phyloP scores from a whole-genome alignment of 108 stramenopile genomes.

The Pseudonitzschia delicatissima region DNA sequence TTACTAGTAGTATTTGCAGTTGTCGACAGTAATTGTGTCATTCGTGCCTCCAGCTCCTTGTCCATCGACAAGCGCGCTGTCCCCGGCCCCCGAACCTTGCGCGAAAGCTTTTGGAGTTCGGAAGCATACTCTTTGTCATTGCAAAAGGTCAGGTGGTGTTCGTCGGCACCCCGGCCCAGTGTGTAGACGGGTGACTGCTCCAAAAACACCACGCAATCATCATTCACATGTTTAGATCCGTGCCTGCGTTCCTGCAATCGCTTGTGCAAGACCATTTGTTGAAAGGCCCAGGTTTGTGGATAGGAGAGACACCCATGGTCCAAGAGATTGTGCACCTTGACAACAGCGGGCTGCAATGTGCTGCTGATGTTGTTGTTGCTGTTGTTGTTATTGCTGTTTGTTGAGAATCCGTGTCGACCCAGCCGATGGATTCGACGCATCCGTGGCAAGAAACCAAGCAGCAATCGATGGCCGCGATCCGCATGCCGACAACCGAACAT shows the following conservation, averaged over 20 bases:
- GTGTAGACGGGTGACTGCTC: conserved; percentile 98
- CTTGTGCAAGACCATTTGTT: conserved; percentile 51
- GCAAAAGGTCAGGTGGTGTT: conserved; percentile 69
- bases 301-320: conserved; percentile 44
- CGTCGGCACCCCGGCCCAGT: conserved; percentile 89
- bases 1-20: background rate
- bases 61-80: conserved; percentile 53
- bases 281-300: conserved; percentile 69
- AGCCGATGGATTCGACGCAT: no score
- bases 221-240: background rate
- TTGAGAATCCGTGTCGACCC: no score
- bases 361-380: no score
- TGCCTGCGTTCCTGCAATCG: conserved; percentile 38
- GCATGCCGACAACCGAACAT: no score
- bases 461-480: no score
- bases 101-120: conserved; percentile 19
- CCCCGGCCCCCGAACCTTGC: conserved; percentile 39
- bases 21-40: no score
- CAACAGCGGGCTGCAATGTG: no score
- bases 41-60: conserved; percentile 12
- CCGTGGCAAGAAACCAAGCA: no score
- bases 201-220: conserved; percentile 78
- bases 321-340: conserved; percentile 24
- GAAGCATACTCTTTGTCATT: conserved; percentile 15
- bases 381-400: no score